Conservation (phyloP, 257 asterid genomes). For the Solanum sejunctum region DNA sequence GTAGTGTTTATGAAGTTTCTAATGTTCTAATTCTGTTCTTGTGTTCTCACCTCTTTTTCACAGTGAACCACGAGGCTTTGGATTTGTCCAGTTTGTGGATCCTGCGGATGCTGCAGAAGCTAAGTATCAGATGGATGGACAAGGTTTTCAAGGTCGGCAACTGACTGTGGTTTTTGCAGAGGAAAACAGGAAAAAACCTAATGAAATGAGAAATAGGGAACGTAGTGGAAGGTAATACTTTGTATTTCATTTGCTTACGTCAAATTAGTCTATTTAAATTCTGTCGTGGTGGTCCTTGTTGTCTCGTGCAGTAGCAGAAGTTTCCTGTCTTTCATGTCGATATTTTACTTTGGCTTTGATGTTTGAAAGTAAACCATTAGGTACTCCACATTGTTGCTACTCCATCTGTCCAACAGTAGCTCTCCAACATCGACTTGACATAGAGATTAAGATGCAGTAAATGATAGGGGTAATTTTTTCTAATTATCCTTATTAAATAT, state of each 20-base stretch:
- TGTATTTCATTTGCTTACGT: background rate
- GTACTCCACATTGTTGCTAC: background rate
- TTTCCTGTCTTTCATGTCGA: background rate
- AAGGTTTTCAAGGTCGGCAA: constrained; percentile 51
- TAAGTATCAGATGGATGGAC: constrained; percentile 62
- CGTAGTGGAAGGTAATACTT: constrained; percentile 11
- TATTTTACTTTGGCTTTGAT: background rate
- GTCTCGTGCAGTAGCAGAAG: background rate
- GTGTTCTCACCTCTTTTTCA: background rate
- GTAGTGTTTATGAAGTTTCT: background rate
- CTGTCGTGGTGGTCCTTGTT: background rate
- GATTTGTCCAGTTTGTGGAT: constrained; percentile 65
- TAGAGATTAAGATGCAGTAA: no score
- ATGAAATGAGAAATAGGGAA: constrained; percentile 70
- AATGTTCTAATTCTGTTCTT: background rate
- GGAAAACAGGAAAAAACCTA: constrained; percentile 68
- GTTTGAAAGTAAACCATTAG: background rate
- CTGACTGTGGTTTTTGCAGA: constrained; percentile 68
- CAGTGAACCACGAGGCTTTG: constrained; percentile 87
- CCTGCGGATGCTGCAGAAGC: constrained; percentile 86
- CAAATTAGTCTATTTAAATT: background rate
- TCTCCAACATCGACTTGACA: no score
- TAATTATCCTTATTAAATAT: no score
- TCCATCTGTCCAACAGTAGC: no score
- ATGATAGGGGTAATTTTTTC: no score